Conservation (phyloP, 805 yeast genomes). For the Naumovozyma castellii region DNA sequence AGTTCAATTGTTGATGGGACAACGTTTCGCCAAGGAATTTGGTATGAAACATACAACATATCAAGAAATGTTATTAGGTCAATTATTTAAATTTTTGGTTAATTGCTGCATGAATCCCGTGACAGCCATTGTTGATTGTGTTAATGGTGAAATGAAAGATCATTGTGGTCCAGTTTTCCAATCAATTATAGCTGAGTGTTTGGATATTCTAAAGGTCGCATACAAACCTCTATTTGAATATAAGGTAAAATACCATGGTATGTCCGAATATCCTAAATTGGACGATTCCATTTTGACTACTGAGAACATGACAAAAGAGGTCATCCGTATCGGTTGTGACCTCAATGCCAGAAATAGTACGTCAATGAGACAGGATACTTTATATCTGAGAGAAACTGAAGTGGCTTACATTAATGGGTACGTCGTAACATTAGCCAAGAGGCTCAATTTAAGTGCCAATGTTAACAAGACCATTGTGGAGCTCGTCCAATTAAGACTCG, state of each 20-base stretch:
- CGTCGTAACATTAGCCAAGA: constrained; percentile 46
- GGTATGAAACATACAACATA: constrained; percentile 31
- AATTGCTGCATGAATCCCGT: constrained; percentile 80
- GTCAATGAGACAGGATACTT: constrained; percentile 47
- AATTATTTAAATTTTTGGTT: constrained; percentile 65
- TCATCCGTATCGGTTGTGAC: constrained; percentile 35
- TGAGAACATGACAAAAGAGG: constrained; percentile 28
- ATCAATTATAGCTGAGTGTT: constrained; percentile 29
- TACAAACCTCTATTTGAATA: constrained; percentile 24
- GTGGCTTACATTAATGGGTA: constrained; percentile 80
- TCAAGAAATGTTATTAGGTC: constrained; percentile 45
- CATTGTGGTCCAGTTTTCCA: constrained; percentile 32
- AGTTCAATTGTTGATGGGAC: constrained; percentile 22
- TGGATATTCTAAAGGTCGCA: constrained; percentile 25
- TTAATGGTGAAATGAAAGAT: constrained; percentile 64
- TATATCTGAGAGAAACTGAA: constrained; percentile 53
- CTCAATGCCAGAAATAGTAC: constrained; percentile 47
- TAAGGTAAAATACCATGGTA: constrained; percentile 13
- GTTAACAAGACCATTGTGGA: constrained; percentile 29
- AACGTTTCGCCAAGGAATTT: constrained; percentile 20
- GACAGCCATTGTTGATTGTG: constrained; percentile 67
- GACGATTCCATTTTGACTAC: constrained; percentile 23
- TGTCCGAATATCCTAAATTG: constrained; percentile 23
- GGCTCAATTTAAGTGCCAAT: constrained; percentile 28
- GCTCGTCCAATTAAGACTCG: constrained; percentile 29